Evolutionary conservation across 306 rosid species (phyloP).

Genomic region (Leucaena leucocephala): DNA sequence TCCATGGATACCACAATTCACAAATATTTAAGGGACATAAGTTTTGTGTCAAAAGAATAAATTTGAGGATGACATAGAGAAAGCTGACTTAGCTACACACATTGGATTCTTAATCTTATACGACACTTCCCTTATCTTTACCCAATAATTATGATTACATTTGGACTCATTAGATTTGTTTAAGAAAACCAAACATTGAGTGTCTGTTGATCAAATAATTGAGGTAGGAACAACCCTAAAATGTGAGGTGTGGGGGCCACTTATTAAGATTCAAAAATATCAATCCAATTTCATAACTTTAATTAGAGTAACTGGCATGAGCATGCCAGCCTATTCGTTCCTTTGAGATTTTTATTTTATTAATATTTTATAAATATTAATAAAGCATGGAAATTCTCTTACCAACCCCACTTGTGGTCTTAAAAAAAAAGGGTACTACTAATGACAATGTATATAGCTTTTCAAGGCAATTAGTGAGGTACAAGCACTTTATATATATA

Average conservation of each 20-base stretch:
- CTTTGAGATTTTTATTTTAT: conserved; percentile 3
- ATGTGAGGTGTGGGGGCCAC: conserved; percentile 16
- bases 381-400: not conserved
- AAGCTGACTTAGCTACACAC: not conserved
- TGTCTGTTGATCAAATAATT: not conserved
- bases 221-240: not conserved
- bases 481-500: not conserved
- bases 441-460: too few relatives aligned
- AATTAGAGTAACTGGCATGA: not conserved
- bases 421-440: not conserved
- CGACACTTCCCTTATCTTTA: not conserved
- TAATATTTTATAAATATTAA: not conserved
- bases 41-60: not conserved
- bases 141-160: not conserved
- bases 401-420: conserved; percentile 13
- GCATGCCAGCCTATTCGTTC: conserved; percentile 18
- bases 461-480: too few relatives aligned
- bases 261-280: conserved; percentile 12
- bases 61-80: not conserved
- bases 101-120: not conserved
- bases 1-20: not conserved
- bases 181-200: not conserved
- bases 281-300: not conserved
- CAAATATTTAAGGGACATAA: not conserved
- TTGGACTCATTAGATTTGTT: not conserved